Percentiles rank a stretch among this genome's conserved stretches.
Conservation (phyloP, 1,139 yeast species). For the Geotrichum aggregatum region DNA sequence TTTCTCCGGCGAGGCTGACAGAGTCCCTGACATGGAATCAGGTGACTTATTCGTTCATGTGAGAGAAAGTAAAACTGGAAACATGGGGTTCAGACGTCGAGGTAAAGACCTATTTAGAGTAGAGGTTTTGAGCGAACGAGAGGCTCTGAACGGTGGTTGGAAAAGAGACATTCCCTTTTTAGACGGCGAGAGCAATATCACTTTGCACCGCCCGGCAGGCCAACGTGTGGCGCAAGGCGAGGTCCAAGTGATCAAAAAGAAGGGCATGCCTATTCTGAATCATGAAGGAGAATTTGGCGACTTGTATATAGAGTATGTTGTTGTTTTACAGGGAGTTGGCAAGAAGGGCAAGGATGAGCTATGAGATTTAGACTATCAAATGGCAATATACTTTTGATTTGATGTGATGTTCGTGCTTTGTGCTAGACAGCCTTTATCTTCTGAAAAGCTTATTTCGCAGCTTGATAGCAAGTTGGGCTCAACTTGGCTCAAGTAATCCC, state of each 20-base stretch:
- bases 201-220: slow-evolving; percentile 50
- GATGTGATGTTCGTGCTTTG: neutral
- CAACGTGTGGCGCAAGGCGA: slow-evolving; percentile 59
- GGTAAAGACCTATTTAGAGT: slow-evolving; percentile 72
- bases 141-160: slow-evolving; percentile 82
- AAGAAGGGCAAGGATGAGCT: slow-evolving; percentile 16
- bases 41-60: slow-evolving; percentile 71
- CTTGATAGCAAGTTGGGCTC: neutral
- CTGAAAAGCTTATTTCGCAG: neutral
- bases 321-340: slow-evolving; percentile 46
- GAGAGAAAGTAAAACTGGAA: slow-evolving; percentile 41
- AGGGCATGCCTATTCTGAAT: slow-evolving; percentile 74
- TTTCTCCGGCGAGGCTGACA: slow-evolving; percentile 76
- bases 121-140: slow-evolving; percentile 67
- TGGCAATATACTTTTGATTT: neutral
- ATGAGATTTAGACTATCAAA: neutral
- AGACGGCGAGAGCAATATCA: slow-evolving; percentile 53
- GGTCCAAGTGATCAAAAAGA: slow-evolving; percentile 62
- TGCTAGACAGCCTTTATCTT: no score
- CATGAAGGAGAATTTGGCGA: slow-evolving; percentile 60
- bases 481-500: neutral
- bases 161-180: slow-evolving; percentile 58
- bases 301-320: slow-evolving; percentile 64
- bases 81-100: slow-evolving; percentile 80
- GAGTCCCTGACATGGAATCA: slow-evolving; percentile 71